A percentile compares a stretch with the other conserved stretches of the same genome.
These are phyloP conservation scores for Oryza longistaminata DNA, from an alignment of 176 grass and related monocot genomes.

Conservation along the genomic window DNA sequence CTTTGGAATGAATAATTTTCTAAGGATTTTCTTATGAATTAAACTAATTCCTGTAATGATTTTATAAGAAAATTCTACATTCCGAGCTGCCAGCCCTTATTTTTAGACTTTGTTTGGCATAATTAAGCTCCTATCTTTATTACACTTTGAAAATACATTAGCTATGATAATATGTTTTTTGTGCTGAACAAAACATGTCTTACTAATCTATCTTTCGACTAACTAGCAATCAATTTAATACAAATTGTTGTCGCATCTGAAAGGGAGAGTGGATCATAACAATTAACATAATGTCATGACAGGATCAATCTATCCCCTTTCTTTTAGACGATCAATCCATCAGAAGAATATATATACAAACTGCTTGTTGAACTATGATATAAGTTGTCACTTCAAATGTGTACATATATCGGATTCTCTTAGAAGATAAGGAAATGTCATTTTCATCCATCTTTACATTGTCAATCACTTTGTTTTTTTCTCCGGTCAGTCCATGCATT, in stretches of 20 bases:
- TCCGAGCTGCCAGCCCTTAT: too few relatives aligned
- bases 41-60: too few relatives aligned
- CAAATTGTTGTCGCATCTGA: background rate
- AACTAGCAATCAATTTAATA: background rate
- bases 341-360: background rate
- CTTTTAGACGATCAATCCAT: too few relatives aligned
- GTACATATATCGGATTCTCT: background rate
- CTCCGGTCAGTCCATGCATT: background rate
- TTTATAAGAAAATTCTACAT: too few relatives aligned
- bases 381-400: background rate
- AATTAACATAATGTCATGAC: background rate
- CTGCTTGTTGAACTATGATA: background rate
- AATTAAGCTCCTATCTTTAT: too few relatives aligned
- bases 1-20: too few relatives aligned
- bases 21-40: too few relatives aligned
- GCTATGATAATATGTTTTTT: too few relatives aligned
- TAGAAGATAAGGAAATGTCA: background rate
- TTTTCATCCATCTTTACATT: background rate
- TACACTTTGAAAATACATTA: too few relatives aligned
- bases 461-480: background rate
- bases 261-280: background rate
- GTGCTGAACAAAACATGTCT: too few relatives aligned
- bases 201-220: background rate
- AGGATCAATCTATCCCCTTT: background rate
- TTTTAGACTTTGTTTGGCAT: too few relatives aligned